A percentile compares a stretch with the other conserved stretches of the same genome.
These are phyloP conservation scores for Hippophae rhamnoides DNA, from an alignment of 306 rosid species.

Conservation along the genomic window DNA sequence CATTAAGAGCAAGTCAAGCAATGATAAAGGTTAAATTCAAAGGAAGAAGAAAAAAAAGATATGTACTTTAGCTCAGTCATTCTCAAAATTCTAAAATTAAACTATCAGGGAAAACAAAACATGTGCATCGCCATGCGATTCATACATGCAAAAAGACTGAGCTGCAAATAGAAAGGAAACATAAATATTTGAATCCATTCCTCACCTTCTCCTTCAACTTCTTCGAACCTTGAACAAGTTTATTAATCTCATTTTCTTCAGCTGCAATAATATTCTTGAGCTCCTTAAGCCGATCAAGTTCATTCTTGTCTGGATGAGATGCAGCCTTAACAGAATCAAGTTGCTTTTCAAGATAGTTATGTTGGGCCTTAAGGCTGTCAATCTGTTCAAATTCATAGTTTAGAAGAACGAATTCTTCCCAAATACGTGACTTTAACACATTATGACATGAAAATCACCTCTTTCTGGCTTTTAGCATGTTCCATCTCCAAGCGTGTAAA, in stretches of 20 bases:
- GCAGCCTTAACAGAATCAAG: constrained; percentile 74
- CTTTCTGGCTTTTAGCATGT: constrained; percentile 75
- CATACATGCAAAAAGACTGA: neutral
- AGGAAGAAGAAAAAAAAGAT: neutral
- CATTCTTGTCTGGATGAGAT: constrained; percentile 60
- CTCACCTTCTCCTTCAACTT: constrained; percentile 74
- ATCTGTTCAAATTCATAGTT: constrained; percentile 38
- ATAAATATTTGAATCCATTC: constrained; percentile 9
- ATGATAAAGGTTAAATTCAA: constrained; percentile 16
- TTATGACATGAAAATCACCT: constrained; percentile 39
- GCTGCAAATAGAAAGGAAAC: constrained; percentile 16
- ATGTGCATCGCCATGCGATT: neutral
- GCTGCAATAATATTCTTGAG: constrained; percentile 45
- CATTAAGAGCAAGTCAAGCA: constrained; percentile 3
- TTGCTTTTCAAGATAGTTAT: constrained; percentile 69
- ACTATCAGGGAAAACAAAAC: too few relatives aligned
- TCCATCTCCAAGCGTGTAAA: constrained; percentile 67
- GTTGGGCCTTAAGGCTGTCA: constrained; percentile 68
- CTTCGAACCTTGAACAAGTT: constrained; percentile 65
- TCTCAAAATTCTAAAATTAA: neutral
- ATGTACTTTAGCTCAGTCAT: neutral
- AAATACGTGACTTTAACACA: constrained; percentile 5
- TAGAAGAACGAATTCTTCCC: neutral
- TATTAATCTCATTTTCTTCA: constrained; percentile 63
- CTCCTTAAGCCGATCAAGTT: constrained; percentile 57